Evolutionary conservation across 2,329 filamentous ascomycete species (phyloP).

Genomic region (Dactylellina cionopaga): DNA sequence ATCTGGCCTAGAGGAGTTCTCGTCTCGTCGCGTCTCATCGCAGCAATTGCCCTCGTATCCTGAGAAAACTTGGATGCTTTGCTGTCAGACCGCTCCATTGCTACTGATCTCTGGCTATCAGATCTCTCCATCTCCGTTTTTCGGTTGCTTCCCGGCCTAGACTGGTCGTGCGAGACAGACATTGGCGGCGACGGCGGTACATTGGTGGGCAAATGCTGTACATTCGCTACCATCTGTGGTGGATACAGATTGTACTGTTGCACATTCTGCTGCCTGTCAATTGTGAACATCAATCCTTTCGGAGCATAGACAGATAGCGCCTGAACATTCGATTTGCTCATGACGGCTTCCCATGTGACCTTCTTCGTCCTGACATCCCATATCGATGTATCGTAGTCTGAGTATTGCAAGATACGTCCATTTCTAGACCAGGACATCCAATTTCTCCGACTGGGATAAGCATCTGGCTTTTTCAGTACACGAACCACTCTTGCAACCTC

Average conservation of each 20-base stretch:
- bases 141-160: constrained; percentile 53
- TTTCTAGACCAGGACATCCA: constrained; percentile 99
- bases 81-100: constrained; percentile 40
- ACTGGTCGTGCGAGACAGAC: constrained; percentile 62
- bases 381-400: constrained; percentile 88
- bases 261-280: constrained; percentile 85
- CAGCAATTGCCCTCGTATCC: constrained; percentile 67
- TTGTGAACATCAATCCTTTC: constrained; percentile 88
- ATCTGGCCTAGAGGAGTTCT: constrained; percentile 80
- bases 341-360: constrained; percentile 87
- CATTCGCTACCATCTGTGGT: constrained; percentile 82
- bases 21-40: constrained; percentile 54
- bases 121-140: constrained; percentile 55
- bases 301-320: constrained; percentile 89
- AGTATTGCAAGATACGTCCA: constrained; percentile 90
- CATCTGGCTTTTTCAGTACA: constrained; percentile 82
- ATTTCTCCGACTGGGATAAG: constrained; percentile 77
- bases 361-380: constrained; percentile 99
- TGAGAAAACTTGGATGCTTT: constrained; percentile 65
- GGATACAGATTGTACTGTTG: constrained; percentile 96
- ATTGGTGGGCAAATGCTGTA: constrained; percentile 82
- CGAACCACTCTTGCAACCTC: constrained; percentile 89
- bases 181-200: constrained; percentile 84
- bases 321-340: constrained; percentile 81
- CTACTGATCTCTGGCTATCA: constrained; percentile 38